phyloP scores from a whole-genome alignment of 1,284 basidiomycete genomes.

The Leccinum griseonigrum region DNA sequence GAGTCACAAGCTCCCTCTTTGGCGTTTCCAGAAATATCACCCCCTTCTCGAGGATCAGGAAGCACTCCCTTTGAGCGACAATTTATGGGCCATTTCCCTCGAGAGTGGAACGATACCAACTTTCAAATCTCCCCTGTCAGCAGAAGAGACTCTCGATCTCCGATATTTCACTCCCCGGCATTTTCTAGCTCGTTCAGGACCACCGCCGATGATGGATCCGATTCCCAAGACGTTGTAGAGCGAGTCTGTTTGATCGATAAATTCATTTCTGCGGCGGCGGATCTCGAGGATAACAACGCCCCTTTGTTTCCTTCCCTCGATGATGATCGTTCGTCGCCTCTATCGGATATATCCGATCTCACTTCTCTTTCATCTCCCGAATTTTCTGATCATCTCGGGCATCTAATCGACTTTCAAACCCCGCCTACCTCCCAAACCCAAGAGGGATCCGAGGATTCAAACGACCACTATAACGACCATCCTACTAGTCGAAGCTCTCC shows the following conservation, averaged over 20 bases:
- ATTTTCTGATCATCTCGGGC: constrained; percentile 5
- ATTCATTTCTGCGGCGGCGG: constrained; percentile 28
- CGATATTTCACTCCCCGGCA: constrained; percentile 10
- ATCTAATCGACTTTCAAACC: constrained; percentile 6
- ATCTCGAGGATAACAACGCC: constrained; percentile 1
- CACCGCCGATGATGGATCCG: neutral
- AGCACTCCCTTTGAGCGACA: constrained; percentile 32
- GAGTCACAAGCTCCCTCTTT: constrained; percentile 18
- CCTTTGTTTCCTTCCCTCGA: constrained; percentile 1
- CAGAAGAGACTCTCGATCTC: constrained; percentile 8
- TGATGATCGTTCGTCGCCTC: constrained; percentile 16
- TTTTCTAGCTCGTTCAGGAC: constrained; percentile 1
- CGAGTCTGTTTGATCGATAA: constrained; percentile 29
- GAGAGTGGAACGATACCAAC: constrained; percentile 16
- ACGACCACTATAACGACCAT: neutral
- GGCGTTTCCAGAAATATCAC: constrained; percentile 25
- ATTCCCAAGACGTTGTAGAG: constrained; percentile 8
- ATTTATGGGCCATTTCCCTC: constrained; percentile 21
- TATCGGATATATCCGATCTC: constrained; percentile 30
- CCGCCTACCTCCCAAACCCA: constrained; percentile 22
- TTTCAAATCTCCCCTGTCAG: constrained; percentile 25
- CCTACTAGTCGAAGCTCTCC: neutral
- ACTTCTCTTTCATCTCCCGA: constrained; percentile 29
- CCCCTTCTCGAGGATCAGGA: constrained; percentile 24
- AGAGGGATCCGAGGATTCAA: neutral